Percentiles rank a stretch among this genome's conserved stretches.
Evolutionary conservation across 257 asterid genomes (phyloP).

Genomic region (Paraleonurus japonicus): DNA sequence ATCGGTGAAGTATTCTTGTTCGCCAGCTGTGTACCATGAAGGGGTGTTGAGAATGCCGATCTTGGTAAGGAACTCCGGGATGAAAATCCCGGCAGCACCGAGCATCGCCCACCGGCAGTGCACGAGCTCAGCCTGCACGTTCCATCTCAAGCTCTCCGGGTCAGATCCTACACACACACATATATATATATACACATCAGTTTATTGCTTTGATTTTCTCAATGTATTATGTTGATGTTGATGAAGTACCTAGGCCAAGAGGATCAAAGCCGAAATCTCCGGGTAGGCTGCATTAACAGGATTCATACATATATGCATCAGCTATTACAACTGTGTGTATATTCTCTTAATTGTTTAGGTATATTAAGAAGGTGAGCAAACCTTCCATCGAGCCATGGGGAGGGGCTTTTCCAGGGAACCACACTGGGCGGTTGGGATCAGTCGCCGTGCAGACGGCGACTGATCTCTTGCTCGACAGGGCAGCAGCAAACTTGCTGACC

Average conservation of each 20-base stretch:
- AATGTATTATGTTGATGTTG: not conserved
- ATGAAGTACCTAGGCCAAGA: conserved; percentile 74
- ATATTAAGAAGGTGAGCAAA: not conserved
- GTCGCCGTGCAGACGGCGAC: conserved; percentile 59
- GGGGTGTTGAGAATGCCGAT: conserved; percentile 90
- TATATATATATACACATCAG: no score
- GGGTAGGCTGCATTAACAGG: conserved; percentile 74
- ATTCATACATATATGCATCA: not conserved
- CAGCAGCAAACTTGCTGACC: conserved; percentile 43
- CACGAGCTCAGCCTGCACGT: conserved; percentile 79
- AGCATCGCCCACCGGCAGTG: conserved; percentile 99
- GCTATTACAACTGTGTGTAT: not conserved
- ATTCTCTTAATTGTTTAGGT: not conserved
- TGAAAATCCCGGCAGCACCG: conserved; percentile 97
- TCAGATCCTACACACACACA: conserved; percentile 59
- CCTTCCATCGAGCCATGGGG: conserved; percentile 99
- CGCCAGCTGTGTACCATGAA: conserved; percentile 99
- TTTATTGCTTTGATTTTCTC: not conserved
- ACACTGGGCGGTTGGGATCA: conserved; percentile 85
- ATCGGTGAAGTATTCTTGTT: conserved; percentile 89
- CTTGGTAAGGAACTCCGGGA: conserved; percentile 93
- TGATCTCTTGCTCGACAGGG: conserved; percentile 47
- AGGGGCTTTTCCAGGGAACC: conserved; percentile 99
- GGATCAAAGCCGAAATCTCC: conserved; percentile 99
- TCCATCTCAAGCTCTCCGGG: conserved; percentile 96